Evolutionary conservation across 805 yeast genomes (phyloP), one percentile per base, ranked within the genome.

Genomic region (Torulaspora quercuum): DNA sequence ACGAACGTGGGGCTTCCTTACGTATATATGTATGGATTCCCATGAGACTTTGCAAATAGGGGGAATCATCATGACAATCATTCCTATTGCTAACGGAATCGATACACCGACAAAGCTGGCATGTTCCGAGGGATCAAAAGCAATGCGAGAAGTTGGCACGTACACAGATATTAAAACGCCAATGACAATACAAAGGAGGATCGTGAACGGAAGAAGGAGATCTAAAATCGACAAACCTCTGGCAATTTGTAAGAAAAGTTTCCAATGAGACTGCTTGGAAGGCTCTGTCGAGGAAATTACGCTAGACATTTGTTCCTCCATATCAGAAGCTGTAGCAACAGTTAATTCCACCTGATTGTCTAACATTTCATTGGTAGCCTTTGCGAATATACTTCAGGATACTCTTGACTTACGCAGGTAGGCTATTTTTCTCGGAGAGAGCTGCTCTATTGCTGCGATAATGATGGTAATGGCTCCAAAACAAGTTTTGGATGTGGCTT

Each of bases 1-100:
- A 44, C 52, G 33, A 21, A 58, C 42, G 6, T 46, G 39, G 23
- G 42, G 52, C 4, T 42, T 44, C 5, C 38, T 29, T 17, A 67
- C 30, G 14, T 58, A 49, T 14, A 39, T 41, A 42, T 53, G 64
- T 11, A 71, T 45, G 24, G 57, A 55, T 46, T 75, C 80, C 71
- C 73, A 75, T 46, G 67, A 65, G 17, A 76, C 74, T 43, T 73
- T 72, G 51, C 76, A 71, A 33, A 76, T 56, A 4, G 76, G 76
- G 3, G 81, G 80, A 7, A 72, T 34, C 76, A 75, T 73, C 79
- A 75, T 75, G 11, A 71, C 62, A 10, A 75, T 61, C 39, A 75
- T 50, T 1, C 80, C 80, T 7, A 73, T 53, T 2, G 76, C 67
- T n/a, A 69, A 42, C 2, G 75, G 74, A 24, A 24, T 24, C 11